phyloP scores from a whole-genome alignment of 331 rosid species.

The Dryas integrifolia region DNA sequence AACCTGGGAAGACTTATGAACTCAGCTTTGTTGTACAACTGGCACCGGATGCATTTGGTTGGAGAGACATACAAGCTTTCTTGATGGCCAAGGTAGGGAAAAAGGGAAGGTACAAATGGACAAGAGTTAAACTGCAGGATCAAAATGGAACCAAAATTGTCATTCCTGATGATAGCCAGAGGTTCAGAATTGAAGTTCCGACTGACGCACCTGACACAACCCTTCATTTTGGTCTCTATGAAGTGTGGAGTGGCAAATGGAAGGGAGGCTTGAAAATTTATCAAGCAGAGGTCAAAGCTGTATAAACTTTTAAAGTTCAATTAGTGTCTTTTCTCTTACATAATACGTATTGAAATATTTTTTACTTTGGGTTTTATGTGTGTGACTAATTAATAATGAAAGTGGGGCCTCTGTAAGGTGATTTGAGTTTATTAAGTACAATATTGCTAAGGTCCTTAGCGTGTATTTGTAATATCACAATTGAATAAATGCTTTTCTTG shows the following conservation, averaged over 20 bases:
- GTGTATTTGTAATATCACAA: background rate
- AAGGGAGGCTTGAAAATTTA: slow-evolving; percentile 34
- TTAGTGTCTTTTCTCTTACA: background rate
- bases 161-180: background rate
- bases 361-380: background rate
- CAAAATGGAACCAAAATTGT: fast-evolving
- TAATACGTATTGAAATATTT: background rate
- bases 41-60: slow-evolving; percentile 27
- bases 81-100: slow-evolving; percentile 35
- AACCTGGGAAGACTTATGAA: background rate
- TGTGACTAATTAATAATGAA: background rate
- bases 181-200: background rate
- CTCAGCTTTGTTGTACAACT: slow-evolving; percentile 2
- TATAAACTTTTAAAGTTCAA: background rate
- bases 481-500: background rate
- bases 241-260: slow-evolving; percentile 43
- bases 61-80: slow-evolving; percentile 28
- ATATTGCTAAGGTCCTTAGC: background rate
- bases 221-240: slow-evolving; percentile 36
- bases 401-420: background rate
- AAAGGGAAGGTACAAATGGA: slow-evolving; percentile 31
- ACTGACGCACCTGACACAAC: fast-evolving
- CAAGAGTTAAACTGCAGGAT: background rate
- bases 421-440: background rate
- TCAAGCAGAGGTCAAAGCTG: slow-evolving; percentile 1